phyloP scores from a whole-genome alignment of 805 yeast genomes.

The Maudiozyma turicensis region DNA sequence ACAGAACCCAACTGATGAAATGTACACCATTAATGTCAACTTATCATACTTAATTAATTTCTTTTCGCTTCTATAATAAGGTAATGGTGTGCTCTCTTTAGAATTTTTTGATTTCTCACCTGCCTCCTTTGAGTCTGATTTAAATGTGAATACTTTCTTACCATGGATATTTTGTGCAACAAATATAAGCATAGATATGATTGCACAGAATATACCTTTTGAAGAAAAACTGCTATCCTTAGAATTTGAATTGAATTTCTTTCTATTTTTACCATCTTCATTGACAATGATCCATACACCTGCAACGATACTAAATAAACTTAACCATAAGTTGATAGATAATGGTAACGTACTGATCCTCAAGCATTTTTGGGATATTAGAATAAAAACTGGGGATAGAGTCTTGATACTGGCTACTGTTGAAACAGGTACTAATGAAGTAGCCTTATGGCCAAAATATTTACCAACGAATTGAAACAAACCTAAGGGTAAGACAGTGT shows the following conservation, averaged over 20 bases:
- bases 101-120: background rate
- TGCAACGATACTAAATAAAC: conserved; percentile 17
- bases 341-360: conserved; percentile 13
- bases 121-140: conserved; percentile 7
- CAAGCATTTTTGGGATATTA: conserved; percentile 41
- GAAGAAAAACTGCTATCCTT: conserved; percentile 10
- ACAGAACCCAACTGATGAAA: conserved; percentile 61
- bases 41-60: conserved; percentile 52
- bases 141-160: conserved; percentile 60
- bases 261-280: conserved; percentile 11
- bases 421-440: conserved; percentile 55
- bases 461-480: conserved; percentile 58
- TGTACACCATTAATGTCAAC: conserved; percentile 68
- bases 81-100: conserved; percentile 15
- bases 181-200: conserved; percentile 60
- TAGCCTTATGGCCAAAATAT: conserved; percentile 52
- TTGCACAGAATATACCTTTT: conserved; percentile 59
- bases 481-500: conserved; percentile 52
- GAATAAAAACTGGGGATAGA: conserved; percentile 52
- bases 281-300: conserved; percentile 27
- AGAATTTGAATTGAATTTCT: background rate
- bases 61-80: conserved; percentile 8
- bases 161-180: conserved; percentile 84
- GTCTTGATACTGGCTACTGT: conserved; percentile 67
- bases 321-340: conserved; percentile 10